Evolutionary conservation across 2,329 filamentous ascomycete species (phyloP).

Genomic region (Amphichorda felina): DNA sequence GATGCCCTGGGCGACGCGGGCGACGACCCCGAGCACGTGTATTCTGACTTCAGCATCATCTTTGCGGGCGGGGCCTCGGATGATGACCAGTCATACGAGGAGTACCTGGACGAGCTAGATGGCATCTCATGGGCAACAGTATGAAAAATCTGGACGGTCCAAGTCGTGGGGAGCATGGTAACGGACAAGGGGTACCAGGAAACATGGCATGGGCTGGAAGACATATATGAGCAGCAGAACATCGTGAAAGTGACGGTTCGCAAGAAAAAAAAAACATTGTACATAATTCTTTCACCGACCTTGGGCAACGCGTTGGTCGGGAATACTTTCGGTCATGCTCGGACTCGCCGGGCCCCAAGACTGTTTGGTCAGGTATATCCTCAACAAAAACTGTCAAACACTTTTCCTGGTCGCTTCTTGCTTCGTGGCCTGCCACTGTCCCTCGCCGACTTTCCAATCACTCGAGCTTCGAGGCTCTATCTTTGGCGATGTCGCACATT

Average conservation of each 20-base stretch:
- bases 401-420: too few species aligned
- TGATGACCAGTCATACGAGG: constrained; percentile 35
- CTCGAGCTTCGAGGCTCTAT: constrained; percentile 52
- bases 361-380: too few species aligned
- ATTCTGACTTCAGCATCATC: constrained; percentile 41
- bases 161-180: too few species aligned
- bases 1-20: constrained; percentile 23
- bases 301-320: too few species aligned
- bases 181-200: too few species aligned
- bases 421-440: too few species aligned
- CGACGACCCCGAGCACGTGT: constrained; percentile 37
- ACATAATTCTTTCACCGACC: too few species aligned
- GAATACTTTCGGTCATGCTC: too few species aligned
- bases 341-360: too few species aligned
- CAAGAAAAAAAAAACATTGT: not conserved
- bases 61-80: constrained; percentile 20
- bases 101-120: constrained; percentile 43
- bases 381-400: too few species aligned
- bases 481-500: constrained; percentile 83
- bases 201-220: not conserved
- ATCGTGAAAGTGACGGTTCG: not conserved
- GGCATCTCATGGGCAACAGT: constrained; percentile 34
- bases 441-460: not conserved
- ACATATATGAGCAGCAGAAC: not conserved
- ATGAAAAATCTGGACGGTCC: not conserved